Percentiles rank a stretch among this genome's conserved stretches.
Evolutionary conservation across 306 rosid species (phyloP).

Genomic region (Medicago arabica): DNA sequence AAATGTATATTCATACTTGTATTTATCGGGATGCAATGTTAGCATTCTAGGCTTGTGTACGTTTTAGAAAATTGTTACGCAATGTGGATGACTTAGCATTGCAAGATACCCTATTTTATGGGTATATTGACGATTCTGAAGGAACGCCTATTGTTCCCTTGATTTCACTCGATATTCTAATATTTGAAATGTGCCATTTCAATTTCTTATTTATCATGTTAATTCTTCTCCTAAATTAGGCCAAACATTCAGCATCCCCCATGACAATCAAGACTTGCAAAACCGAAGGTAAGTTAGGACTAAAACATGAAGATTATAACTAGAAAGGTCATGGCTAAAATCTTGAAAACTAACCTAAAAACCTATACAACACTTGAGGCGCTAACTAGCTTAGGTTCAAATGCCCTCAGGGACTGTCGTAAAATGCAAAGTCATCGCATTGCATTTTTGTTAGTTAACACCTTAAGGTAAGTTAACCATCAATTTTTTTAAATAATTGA

Average conservation of each 20-base stretch:
- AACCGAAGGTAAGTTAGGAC: neutral
- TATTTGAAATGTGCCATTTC: neutral
- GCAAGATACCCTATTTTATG: neutral
- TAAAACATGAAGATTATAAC: neutral
- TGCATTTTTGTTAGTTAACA: too few relatives aligned
- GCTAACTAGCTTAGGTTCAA: too few relatives aligned
- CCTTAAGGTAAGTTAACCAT: too few relatives aligned
- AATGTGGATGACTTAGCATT: neutral
- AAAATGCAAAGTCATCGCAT: too few relatives aligned
- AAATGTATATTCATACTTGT: neutral
- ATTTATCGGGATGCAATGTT: conserved; percentile 16
- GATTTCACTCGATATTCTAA: neutral
- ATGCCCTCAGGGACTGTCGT: too few relatives aligned
- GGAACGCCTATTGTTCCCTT: neutral
- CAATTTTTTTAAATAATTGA: too few relatives aligned
- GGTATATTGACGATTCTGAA: neutral
- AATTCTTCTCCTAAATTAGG: neutral
- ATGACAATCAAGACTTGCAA: neutral
- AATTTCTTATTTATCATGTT: neutral
- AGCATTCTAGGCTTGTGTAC: conserved; percentile 8
- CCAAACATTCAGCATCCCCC: neutral
- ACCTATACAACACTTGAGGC: too few relatives aligned
- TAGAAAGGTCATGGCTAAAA: neutral
- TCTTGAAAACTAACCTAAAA: neutral
- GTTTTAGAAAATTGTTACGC: conserved; percentile 18